These are phyloP conservation scores for Lachnellula arida DNA, from an alignment of 2,329 filamentous ascomycete species.

Conservation along the genomic window DNA sequence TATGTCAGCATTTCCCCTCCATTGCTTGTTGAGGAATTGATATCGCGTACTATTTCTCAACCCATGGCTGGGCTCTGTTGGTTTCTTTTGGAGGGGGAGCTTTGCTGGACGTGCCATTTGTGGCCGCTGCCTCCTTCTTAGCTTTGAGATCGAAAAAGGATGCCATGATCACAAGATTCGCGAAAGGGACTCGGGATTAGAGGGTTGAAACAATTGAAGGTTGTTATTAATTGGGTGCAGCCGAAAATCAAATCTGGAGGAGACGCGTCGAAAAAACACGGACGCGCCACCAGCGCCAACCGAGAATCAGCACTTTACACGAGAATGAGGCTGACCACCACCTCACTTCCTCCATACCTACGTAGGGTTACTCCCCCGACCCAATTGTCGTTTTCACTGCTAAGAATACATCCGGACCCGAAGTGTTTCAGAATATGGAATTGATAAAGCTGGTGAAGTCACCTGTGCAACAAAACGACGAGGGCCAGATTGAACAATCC, in stretches of 20 bases:
- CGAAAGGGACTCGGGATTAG: neutral
- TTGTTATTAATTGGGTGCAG: neutral
- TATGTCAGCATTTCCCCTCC: conserved; percentile 28
- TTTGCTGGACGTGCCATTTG: conserved; percentile 62
- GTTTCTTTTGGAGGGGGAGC: conserved; percentile 57
- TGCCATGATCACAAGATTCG: conserved; percentile 52
- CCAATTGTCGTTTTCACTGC: neutral
- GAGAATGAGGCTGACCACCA: conserved; percentile 3
- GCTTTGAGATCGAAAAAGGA: conserved; percentile 97
- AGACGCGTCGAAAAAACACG: conserved; percentile 1
- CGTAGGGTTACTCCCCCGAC: neutral
- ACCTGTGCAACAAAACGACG: too few relatives aligned
- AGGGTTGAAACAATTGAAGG: neutral
- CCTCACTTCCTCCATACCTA: neutral
- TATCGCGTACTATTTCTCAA: conserved; percentile 88
- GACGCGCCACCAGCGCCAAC: conserved; percentile 9
- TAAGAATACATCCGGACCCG: too few relatives aligned
- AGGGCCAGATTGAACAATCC: too few relatives aligned
- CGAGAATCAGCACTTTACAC: conserved; percentile 14
- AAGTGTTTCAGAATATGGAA: too few relatives aligned
- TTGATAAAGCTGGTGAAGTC: too few relatives aligned
- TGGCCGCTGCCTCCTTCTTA: conserved; percentile 69
- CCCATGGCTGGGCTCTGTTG: conserved; percentile 80
- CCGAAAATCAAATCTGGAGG: neutral
- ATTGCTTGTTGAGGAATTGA: neutral